A percentile compares a stretch with the other conserved stretches of the same genome.
These are phyloP conservation scores for Bipolaris oryzae DNA, from an alignment of 2,329 filamentous ascomycete genomes.

Conservation along the genomic window DNA sequence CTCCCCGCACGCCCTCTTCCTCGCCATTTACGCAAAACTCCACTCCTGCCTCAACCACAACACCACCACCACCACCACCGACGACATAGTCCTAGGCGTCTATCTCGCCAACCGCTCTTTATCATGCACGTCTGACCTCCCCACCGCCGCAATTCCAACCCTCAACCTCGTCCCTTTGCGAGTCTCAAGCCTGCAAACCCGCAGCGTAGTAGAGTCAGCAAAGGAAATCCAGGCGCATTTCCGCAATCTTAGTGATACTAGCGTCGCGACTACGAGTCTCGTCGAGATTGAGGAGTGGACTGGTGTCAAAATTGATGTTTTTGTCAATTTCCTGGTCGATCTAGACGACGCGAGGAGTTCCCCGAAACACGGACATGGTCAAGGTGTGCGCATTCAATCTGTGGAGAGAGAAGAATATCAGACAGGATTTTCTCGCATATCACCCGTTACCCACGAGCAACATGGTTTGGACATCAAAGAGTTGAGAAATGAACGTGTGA, in stretches of 20 bases:
- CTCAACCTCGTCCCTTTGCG: conserved; percentile 78
- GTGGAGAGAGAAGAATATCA: no score
- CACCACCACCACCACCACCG: background rate
- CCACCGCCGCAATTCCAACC: conserved; percentile 68
- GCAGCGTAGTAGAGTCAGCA: conserved; percentile 59
- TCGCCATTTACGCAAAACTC: conserved; percentile 70
- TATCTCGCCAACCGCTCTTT: conserved; percentile 80
- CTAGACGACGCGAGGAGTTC: conserved; percentile 49
- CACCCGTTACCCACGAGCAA: no score
- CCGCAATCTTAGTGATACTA: conserved; percentile 61
- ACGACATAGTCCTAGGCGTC: conserved; percentile 70
- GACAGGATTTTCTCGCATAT: no score
- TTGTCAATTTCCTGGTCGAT: conserved; percentile 77
- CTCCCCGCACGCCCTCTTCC: conserved; percentile 74
- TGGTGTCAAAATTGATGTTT: conserved; percentile 70
- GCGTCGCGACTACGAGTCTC: conserved; percentile 66
- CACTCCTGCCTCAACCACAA: conserved; percentile 45
- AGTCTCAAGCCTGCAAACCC: conserved; percentile 51
- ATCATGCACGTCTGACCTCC: conserved; percentile 54
- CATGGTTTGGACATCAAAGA: background rate
- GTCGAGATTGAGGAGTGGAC: conserved; percentile 79
- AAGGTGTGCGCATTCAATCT: background rate
- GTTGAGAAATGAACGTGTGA: conserved; percentile 23
- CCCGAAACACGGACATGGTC: conserved; percentile 23
- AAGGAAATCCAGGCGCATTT: conserved; percentile 72